A percentile compares a stretch with the other conserved stretches of the same genome.
These are phyloP conservation scores for Podila epigama DNA, from an alignment of 192 early-diverging fungal species.

Conservation along the genomic window DNA sequence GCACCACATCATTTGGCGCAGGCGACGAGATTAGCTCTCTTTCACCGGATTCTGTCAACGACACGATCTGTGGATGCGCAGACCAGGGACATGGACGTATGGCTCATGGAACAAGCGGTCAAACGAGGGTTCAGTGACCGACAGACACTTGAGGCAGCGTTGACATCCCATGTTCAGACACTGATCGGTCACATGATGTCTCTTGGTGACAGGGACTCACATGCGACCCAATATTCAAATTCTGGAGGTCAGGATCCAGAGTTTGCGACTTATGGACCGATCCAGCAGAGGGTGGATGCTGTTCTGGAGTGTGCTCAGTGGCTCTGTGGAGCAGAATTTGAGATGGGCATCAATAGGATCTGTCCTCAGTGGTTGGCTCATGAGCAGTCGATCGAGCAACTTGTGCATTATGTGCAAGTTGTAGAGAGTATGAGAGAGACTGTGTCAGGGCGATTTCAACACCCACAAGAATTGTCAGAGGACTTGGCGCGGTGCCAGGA, in stretches of 20 bases:
- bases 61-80: slow-evolving; percentile 21
- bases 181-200: slow-evolving; percentile 1
- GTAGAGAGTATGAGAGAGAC: slow-evolving; percentile 44
- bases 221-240: neutral
- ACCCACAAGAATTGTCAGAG: slow-evolving; percentile 32
- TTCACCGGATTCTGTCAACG: slow-evolving; percentile 29
- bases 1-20: slow-evolving; percentile 21
- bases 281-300: slow-evolving; percentile 21
- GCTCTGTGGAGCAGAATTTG: slow-evolving; percentile 46
- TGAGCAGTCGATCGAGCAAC: slow-evolving; percentile 25
- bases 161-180: slow-evolving; percentile 9
- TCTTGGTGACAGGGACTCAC: slow-evolving; percentile 10
- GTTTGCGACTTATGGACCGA: slow-evolving; percentile 16
- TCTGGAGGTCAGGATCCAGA: slow-evolving; percentile 21
- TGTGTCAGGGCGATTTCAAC: slow-evolving; percentile 31
- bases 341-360: slow-evolving; percentile 40
- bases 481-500: slow-evolving; percentile 36
- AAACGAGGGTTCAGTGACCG: slow-evolving; percentile 23
- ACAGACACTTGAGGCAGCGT: slow-evolving; percentile 12
- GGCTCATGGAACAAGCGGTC: slow-evolving; percentile 22
- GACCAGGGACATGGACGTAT: slow-evolving; percentile 22
- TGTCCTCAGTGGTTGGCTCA: slow-evolving; percentile 34
- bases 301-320: slow-evolving; percentile 28
- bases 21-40: slow-evolving; percentile 33
- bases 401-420: slow-evolving; percentile 43